phyloP scores from a whole-genome alignment of 176 grass and related monocot species.

The Avena eriantha region DNA sequence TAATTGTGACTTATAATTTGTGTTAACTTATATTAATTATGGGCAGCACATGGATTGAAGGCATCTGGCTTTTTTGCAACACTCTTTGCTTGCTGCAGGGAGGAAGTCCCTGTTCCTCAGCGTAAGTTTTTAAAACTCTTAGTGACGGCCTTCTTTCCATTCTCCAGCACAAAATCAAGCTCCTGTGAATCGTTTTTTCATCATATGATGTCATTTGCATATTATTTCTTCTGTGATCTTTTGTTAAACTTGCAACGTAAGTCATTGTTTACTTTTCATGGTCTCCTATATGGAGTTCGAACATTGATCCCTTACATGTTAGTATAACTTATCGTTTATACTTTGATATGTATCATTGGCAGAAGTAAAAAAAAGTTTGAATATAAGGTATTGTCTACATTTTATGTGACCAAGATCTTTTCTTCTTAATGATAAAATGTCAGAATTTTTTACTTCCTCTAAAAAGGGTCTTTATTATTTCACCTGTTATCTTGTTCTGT shows the following conservation, averaged over 20 bases:
- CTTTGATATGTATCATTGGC: not conserved
- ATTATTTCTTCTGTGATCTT: constrained; percentile 5
- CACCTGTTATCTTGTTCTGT: constrained; percentile 2
- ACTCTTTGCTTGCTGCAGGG: constrained; percentile 77
- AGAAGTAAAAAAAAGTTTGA: not conserved
- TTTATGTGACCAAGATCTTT: not conserved
- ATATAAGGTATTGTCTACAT: not conserved
- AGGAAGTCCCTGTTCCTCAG: constrained; percentile 71
- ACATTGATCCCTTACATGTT: constrained; percentile 32
- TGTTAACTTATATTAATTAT: constrained; percentile 41
- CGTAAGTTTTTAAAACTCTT: constrained; percentile 53
- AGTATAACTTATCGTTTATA: constrained; percentile 6
- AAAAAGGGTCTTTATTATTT: constrained; percentile 21
- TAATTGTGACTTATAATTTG: constrained; percentile 25
- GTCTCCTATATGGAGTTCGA: not conserved
- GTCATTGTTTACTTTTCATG: not conserved
- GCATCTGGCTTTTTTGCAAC: constrained; percentile 66
- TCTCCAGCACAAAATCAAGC: not conserved
- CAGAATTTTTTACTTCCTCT: not conserved
- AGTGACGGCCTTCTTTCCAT: constrained; percentile 35
- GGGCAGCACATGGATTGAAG: constrained; percentile 62
- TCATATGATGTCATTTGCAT: constrained; percentile 13
- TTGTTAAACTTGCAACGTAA: constrained; percentile 23
- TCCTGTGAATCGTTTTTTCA: constrained; percentile 7
- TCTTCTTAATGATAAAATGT: not conserved